Conservation (phyloP, 768 basidiomycete genomes). For the Psilocybe sp. region DNA sequence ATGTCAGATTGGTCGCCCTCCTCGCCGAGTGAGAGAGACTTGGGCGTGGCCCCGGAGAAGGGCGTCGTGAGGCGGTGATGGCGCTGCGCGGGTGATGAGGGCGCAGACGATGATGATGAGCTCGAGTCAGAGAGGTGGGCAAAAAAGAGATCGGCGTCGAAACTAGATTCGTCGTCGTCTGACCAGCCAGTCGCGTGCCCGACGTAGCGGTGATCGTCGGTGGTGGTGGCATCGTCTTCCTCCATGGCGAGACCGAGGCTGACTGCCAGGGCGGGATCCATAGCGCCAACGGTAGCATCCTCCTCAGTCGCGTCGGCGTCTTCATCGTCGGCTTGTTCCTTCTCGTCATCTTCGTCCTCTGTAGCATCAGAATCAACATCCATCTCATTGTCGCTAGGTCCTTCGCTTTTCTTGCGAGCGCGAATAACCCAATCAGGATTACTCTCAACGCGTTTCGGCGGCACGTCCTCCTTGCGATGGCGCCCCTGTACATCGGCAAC, state of each 20-base stretch:
- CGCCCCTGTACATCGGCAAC: slow-evolving; percentile 45
- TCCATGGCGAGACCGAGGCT: slow-evolving; percentile 13
- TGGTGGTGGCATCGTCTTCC: slow-evolving; percentile 24
- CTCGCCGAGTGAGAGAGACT: slow-evolving; percentile 35
- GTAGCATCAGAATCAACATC: slow-evolving; percentile 60
- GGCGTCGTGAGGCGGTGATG: not conserved
- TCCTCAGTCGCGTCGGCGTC: slow-evolving; percentile 28
- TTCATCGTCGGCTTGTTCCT: slow-evolving; percentile 38
- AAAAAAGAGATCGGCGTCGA: slow-evolving; percentile 85
- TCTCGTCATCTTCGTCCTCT: slow-evolving; percentile 55
- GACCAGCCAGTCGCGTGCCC: slow-evolving; percentile 78
- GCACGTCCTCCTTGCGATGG: slow-evolving; percentile 50
- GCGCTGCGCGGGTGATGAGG: slow-evolving; percentile 1
- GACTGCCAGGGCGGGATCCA: not conserved
- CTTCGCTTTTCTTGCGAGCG: slow-evolving; percentile 70
- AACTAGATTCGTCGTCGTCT: slow-evolving; percentile 67
- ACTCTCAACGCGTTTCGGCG: slow-evolving; percentile 3
- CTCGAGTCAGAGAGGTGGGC: slow-evolving; percentile 61
- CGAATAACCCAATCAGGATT: slow-evolving; percentile 67
- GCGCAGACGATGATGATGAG: slow-evolving; percentile 11
- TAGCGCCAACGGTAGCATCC: slow-evolving; percentile 13
- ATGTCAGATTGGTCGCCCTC: slow-evolving; percentile 44
- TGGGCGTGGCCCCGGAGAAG: not conserved
- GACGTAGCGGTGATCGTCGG: slow-evolving; percentile 37
- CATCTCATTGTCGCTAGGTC: slow-evolving; percentile 59